phyloP scores from a whole-genome alignment of 1,284 basidiomycete species.

The Xerocomus amazonicus region DNA sequence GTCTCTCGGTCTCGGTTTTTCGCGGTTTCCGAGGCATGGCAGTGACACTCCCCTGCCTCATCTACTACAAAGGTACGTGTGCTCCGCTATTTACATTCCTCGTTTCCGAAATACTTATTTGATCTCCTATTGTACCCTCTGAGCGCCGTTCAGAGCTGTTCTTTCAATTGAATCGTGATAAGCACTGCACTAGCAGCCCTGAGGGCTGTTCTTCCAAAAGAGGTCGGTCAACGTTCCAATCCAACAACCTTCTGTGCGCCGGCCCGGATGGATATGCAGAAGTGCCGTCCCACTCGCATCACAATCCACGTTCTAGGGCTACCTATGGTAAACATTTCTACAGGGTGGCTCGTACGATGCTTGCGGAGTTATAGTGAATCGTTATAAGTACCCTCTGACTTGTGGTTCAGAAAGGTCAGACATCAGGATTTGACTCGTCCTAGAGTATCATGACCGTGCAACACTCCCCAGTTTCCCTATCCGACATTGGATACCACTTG shows the following conservation, averaged over 20 bases:
- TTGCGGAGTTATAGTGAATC: constrained; percentile 1
- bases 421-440: neutral
- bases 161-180: neutral
- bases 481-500: constrained; percentile 23
- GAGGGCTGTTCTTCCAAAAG: neutral
- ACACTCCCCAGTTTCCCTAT: constrained; percentile 3
- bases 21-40: too few relatives aligned
- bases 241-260: too few relatives aligned
- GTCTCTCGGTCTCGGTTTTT: too few relatives aligned
- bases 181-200: neutral
- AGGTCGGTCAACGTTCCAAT: neutral
- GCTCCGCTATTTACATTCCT: too few relatives aligned
- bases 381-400: constrained; percentile 11
- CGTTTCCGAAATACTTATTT: too few relatives aligned
- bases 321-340: neutral
- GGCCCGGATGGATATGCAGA: too few relatives aligned
- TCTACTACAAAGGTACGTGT: too few relatives aligned
- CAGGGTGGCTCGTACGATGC: neutral
- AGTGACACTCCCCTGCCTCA: too few relatives aligned
- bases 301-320: neutral
- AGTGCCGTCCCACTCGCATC: too few relatives aligned
- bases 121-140: too few relatives aligned
- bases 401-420: neutral
- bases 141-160: too few relatives aligned
- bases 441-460: constrained; percentile 17